Evolutionary conservation across 345 rosid genomes (phyloP).

Genomic region (Combretum micranthum): DNA sequence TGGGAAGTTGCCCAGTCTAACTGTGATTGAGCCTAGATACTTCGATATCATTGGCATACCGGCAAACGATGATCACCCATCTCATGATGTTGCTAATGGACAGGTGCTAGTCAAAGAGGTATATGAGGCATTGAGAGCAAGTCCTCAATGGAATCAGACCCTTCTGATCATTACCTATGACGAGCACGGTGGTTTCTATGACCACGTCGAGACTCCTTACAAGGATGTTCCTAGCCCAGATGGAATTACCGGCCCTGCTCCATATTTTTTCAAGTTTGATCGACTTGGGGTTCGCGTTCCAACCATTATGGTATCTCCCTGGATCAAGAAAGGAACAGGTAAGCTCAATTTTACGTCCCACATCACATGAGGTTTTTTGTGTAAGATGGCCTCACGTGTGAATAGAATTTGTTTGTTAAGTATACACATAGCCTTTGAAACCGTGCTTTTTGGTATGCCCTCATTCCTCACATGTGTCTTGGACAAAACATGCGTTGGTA

Average conservation of each 20-base stretch:
- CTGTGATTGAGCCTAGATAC: constrained; percentile 87
- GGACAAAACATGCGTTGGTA: neutral
- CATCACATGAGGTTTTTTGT: too few relatives aligned
- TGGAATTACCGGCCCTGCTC: constrained; percentile 95
- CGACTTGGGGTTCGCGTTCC: constrained; percentile 96
- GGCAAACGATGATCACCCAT: constrained; percentile 91
- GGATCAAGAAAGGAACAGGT: constrained; percentile 97
- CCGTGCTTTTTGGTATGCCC: too few relatives aligned
- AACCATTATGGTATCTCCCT: constrained; percentile 89
- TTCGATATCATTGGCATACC: constrained; percentile 66
- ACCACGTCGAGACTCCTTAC: constrained; percentile 82
- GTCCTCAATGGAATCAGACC: constrained; percentile 97
- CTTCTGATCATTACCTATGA: constrained; percentile 80
- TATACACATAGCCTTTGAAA: too few relatives aligned
- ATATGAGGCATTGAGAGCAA: constrained; percentile 72
- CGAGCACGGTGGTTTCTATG: constrained; percentile 95
- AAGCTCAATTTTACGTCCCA: constrained; percentile 4
- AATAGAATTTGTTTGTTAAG: too few relatives aligned
- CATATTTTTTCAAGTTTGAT: constrained; percentile 87
- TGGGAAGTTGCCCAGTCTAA: constrained; percentile 69
- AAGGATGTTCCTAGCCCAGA: constrained; percentile 79
- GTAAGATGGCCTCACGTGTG: too few relatives aligned
- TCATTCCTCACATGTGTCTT: neutral
- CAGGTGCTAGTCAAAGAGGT: constrained; percentile 87
- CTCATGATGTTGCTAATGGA: constrained; percentile 92